phyloP scores from a whole-genome alignment of 192 early-diverging fungal genomes.

The Backusella luteola region DNA sequence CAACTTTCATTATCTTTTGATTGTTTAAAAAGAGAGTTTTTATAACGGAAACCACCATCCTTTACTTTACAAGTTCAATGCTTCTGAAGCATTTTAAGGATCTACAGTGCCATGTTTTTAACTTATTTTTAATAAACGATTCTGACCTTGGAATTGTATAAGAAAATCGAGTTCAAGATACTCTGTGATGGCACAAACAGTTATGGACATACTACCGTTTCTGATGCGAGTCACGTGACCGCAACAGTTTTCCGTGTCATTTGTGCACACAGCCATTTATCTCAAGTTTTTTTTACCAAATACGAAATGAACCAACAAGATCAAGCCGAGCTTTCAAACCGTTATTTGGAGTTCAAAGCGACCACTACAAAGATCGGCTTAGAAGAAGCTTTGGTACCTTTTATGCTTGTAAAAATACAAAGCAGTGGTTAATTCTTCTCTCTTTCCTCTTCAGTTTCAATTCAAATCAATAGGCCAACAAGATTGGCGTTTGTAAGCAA shows the following conservation, averaged over 20 bases:
- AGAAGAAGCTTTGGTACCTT: constrained; percentile 10
- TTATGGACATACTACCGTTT: no score
- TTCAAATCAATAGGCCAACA: constrained; percentile 2
- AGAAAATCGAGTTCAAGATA: no score
- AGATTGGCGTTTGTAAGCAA: constrained; percentile 12
- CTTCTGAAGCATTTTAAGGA: no score
- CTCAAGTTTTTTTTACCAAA: background rate
- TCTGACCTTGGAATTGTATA: no score
- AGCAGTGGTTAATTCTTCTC: background rate
- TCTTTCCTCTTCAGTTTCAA: background rate
- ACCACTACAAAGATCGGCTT: constrained; percentile 2
- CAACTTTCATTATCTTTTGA: no score
- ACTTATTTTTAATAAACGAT: no score
- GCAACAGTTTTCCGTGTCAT: background rate
- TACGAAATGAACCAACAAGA: constrained; percentile 7
- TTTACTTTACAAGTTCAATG: no score
- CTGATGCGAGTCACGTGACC: background rate
- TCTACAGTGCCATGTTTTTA: no score
- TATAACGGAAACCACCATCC: no score
- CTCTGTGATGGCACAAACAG: no score
- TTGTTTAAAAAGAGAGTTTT: no score
- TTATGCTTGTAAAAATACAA: background rate
- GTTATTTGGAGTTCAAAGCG: constrained; percentile 1
- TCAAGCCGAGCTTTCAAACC: background rate
- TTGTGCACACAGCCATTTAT: background rate